phyloP scores from a whole-genome alignment of 257 asterid genomes.

The Lithospermum erythrorhizon region DNA sequence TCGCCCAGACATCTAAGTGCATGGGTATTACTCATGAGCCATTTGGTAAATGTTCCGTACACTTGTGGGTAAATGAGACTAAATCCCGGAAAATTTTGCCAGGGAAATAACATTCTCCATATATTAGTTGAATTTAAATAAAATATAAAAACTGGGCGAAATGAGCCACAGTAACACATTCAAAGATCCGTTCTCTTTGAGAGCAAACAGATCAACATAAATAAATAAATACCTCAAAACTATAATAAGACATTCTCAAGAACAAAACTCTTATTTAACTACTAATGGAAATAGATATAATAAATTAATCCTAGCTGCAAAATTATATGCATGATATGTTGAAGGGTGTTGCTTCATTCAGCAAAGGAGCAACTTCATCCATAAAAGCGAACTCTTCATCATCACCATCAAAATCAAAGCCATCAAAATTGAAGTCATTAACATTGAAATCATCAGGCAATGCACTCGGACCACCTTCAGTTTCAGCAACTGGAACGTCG shows the following conservation, averaged over 20 bases:
- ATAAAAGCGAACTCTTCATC: conserved; percentile 43
- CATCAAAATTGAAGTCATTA: conserved; percentile 40
- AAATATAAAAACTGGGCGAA: too few relatives aligned
- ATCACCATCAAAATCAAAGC: conserved; percentile 43
- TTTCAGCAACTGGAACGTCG: conserved; percentile 33
- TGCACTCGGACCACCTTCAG: conserved; percentile 12
- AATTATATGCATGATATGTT: conserved; percentile 78
- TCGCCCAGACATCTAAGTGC: too few relatives aligned
- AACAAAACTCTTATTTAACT: neutral
- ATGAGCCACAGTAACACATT: too few relatives aligned
- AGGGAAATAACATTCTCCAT: too few relatives aligned
- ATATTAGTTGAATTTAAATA: too few relatives aligned
- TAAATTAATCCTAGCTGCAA: conserved; percentile 30
- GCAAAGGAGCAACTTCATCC: conserved; percentile 38
- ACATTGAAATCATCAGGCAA: neutral
- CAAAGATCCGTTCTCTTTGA: conserved; percentile 4
- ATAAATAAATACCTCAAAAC: conserved; percentile 14
- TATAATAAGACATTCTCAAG: neutral
- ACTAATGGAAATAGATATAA: too few relatives aligned
- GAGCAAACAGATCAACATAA: conserved; percentile 6
- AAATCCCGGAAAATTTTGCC: too few relatives aligned
- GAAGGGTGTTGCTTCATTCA: conserved; percentile 36
- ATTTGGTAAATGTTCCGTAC: too few relatives aligned
- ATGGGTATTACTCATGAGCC: too few relatives aligned
- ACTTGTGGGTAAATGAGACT: too few relatives aligned